Base-by-base conservation (phyloP, 306 rosid species). In the Corylus heterophylla region DNA sequence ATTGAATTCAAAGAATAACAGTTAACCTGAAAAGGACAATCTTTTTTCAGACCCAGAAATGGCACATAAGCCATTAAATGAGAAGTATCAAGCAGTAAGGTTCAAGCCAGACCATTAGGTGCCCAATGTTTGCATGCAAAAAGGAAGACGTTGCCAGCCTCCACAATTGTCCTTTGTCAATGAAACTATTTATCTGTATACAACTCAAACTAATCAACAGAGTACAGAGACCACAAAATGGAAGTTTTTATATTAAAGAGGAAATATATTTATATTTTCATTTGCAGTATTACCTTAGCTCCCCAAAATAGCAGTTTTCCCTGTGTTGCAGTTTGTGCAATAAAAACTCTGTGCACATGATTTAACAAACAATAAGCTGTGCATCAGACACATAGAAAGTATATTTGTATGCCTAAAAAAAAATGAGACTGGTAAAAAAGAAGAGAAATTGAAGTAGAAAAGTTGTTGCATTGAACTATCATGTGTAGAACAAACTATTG, bases 151-250 rank as follows among this genome's bases (percentile, higher is more conserved):
- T 90, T 71, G 67, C 89, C 37, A 94, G 90, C 90, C 97, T 92
- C 98, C 97, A 94, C 64, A 90, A 55, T 80, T 94, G 94, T 80
- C 98, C 97, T 82, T 86, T 79, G 77, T 92, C 93, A 61, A 94
- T 90, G n/a, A 88, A 88, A 48, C 87, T 81, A 78, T 92, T 94
- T 79, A 94, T 73, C 98, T 94, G 75, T 45, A 66, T 20, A 71
- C 71, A 59, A 67, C 72, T 67, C 39, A 48, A 67, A 67, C 20
- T 16, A 67, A 67, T 67, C 29, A 67, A 37, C 50, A 67, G 20
- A 22, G 27, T 67, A 44, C 29, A 69, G 20, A 73, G 8, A 42
- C 79, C 54, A 75, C 45, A 35, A 45, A 76, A 76, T 81, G 29
- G 20, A 79, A 44, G 74, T 49, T 59, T 51, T 22, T 70, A 51